Evolutionary conservation across 129 eudicot genomes (phyloP).

Genomic region (Arctium lappa): DNA sequence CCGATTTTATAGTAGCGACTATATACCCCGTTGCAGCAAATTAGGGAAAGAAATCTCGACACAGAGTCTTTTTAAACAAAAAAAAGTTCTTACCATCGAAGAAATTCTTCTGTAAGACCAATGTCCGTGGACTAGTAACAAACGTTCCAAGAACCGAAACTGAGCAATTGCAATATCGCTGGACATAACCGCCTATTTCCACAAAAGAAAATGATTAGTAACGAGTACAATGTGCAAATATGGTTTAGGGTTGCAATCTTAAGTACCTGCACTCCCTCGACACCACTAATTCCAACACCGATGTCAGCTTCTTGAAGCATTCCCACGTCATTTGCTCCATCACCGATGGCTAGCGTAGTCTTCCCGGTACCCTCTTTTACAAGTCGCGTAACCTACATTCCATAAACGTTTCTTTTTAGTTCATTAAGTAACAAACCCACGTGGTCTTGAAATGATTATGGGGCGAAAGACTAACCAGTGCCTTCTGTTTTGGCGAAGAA

Average conservation of each 20-base stretch:
- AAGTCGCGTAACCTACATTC: slow-evolving; percentile 52
- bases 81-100: slow-evolving; percentile 49
- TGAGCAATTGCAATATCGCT: slow-evolving; percentile 80
- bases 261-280: slow-evolving; percentile 71
- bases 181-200: slow-evolving; percentile 70
- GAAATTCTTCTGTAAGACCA: slow-evolving; percentile 87
- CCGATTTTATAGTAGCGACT: no score
- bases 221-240: neutral
- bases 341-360: slow-evolving; percentile 67
- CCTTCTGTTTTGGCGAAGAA: slow-evolving; percentile 60
- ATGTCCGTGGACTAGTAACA: slow-evolving; percentile 75
- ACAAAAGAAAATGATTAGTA: neutral
- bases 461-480: slow-evolving; percentile 37
- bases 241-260: neutral
- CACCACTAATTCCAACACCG: slow-evolving; percentile 70
- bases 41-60: neutral
- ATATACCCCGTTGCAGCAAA: neutral
- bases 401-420: neutral
- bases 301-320: slow-evolving; percentile 84
- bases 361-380: slow-evolving; percentile 61
- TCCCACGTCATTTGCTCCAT: slow-evolving; percentile 81
- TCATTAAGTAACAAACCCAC: neutral
- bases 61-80: neutral
- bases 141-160: slow-evolving; percentile 74
- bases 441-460: neutral